These are phyloP conservation scores for Colletotrichum higginsianum DNA, from an alignment of 2,329 filamentous ascomycete genomes.

Conservation along the genomic window DNA sequence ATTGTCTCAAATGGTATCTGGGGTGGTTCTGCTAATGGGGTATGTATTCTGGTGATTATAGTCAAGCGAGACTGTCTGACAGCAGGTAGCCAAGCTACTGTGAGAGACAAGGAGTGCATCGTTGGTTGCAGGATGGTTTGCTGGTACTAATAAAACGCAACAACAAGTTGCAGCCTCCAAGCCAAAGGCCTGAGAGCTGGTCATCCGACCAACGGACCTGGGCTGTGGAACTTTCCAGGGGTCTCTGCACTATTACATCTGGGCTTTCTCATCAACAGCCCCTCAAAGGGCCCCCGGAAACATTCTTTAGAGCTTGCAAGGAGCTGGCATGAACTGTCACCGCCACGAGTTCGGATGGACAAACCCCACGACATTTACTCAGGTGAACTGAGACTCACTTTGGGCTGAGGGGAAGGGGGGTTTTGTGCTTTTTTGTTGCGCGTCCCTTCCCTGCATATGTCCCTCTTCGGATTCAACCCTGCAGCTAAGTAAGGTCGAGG, in stretches of 20 bases:
- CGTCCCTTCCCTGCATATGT: slow-evolving; percentile 24
- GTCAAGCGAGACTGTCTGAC: slow-evolving; percentile 12
- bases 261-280: slow-evolving; percentile 19
- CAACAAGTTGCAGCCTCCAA: background rate
- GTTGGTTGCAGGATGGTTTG: too few relatives aligned
- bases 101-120: background rate
- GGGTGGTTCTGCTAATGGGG: background rate
- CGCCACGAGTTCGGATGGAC: slow-evolving; percentile 19
- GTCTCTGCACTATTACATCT: background rate
- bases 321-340: slow-evolving; percentile 9
- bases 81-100: slow-evolving; percentile 13
- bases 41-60: slow-evolving; percentile 4
- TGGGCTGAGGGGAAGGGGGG: background rate
- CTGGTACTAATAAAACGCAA: too few relatives aligned
- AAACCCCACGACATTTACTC: background rate
- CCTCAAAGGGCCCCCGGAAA: background rate
- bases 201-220: slow-evolving; percentile 30
- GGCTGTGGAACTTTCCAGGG: slow-evolving; percentile 8
- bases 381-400: slow-evolving; percentile 2
- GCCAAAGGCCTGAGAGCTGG: slow-evolving; percentile 1
- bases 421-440: slow-evolving; percentile 18
- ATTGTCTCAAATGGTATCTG: background rate
- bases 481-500: slow-evolving; percentile 5
- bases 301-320: slow-evolving; percentile 28
- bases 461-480: slow-evolving; percentile 15